Conservation (phyloP, 768 basidiomycete species). For the Psilocybe tampanensis region DNA sequence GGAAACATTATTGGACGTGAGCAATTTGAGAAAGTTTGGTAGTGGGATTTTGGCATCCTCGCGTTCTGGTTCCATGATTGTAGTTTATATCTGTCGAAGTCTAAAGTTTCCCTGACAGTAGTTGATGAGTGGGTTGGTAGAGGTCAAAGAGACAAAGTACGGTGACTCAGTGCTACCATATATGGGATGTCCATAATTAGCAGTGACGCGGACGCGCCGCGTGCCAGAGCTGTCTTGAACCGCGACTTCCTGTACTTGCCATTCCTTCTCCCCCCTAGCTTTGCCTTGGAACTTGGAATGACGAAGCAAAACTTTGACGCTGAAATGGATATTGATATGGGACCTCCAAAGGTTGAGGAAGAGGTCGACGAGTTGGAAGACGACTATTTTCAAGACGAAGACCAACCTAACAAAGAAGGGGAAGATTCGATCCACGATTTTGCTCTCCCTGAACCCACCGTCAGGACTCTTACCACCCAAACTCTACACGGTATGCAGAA, state of each 20-base stretch:
- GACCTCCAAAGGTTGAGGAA: constrained; percentile 11
- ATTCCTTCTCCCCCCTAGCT: neutral
- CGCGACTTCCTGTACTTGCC: neutral
- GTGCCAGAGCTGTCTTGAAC: neutral
- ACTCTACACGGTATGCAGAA: constrained; percentile 49
- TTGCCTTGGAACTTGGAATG: neutral
- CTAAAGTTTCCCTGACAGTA: no score
- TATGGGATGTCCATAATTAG: constrained; percentile 3
- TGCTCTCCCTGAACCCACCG: constrained; percentile 40
- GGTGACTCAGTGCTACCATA: neutral
- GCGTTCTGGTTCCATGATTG: constrained; percentile 1
- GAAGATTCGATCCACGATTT: constrained; percentile 40
- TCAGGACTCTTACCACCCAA: constrained; percentile 43
- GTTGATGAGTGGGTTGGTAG: neutral
- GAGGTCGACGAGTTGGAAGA: constrained; percentile 55
- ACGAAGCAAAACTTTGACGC: constrained; percentile 5
- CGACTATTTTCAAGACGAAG: constrained; percentile 33
- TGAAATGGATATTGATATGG: constrained; percentile 6
- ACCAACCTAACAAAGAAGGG: constrained; percentile 23
- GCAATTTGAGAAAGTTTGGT: constrained; percentile 66
- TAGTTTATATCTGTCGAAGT: neutral
- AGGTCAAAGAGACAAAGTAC: neutral
- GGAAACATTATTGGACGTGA: constrained; percentile 58
- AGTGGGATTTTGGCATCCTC: constrained; percentile 56
- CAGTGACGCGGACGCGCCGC: no score